phyloP scores from a whole-genome alignment of 768 basidiomycete genomes.

The Porphyrellus cyaneotinctus region DNA sequence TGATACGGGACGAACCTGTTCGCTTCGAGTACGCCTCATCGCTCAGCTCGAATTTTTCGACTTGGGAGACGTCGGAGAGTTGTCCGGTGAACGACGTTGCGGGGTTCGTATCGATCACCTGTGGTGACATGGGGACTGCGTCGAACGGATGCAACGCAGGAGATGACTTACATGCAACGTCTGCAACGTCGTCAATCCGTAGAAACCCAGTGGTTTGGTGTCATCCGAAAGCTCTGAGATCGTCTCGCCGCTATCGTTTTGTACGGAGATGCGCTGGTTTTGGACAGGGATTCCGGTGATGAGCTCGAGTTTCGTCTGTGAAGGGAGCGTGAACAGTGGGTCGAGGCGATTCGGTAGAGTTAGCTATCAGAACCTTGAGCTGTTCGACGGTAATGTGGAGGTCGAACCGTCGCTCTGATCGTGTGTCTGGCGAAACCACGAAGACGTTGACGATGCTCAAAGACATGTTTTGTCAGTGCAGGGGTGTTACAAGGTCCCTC shows the following conservation, averaged over 20 bases:
- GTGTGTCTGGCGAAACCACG: constrained; percentile 83
- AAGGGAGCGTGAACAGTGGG: background rate
- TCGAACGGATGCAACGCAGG: background rate
- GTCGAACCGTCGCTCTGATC: constrained; percentile 84
- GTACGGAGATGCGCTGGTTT: constrained; percentile 66
- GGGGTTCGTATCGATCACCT: constrained; percentile 63
- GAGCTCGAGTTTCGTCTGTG: constrained; percentile 74
- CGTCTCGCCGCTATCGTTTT: constrained; percentile 50
- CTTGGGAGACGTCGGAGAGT: constrained; percentile 76
- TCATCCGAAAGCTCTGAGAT: constrained; percentile 64
- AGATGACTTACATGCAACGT: constrained; percentile 62
- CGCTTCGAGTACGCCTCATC: constrained; percentile 77
- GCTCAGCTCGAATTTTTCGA: constrained; percentile 90
- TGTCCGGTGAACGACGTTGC: constrained; percentile 75
- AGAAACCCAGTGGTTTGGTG: constrained; percentile 63
- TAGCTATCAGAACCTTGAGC: constrained; percentile 62
- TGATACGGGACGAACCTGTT: constrained; percentile 49
- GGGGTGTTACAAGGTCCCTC: too few relatives aligned
- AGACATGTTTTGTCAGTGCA: constrained; percentile 35
- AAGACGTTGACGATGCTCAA: constrained; percentile 60
- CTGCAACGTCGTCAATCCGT: constrained; percentile 72
- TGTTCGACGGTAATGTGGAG: constrained; percentile 67
- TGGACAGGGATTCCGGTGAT: constrained; percentile 84
- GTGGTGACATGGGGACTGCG: constrained; percentile 33
- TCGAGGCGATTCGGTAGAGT: background rate